Evolutionary conservation across 345 rosid genomes (phyloP), one percentile per base, ranked within the genome.

Genomic region (Iberis pinnata): DNA sequence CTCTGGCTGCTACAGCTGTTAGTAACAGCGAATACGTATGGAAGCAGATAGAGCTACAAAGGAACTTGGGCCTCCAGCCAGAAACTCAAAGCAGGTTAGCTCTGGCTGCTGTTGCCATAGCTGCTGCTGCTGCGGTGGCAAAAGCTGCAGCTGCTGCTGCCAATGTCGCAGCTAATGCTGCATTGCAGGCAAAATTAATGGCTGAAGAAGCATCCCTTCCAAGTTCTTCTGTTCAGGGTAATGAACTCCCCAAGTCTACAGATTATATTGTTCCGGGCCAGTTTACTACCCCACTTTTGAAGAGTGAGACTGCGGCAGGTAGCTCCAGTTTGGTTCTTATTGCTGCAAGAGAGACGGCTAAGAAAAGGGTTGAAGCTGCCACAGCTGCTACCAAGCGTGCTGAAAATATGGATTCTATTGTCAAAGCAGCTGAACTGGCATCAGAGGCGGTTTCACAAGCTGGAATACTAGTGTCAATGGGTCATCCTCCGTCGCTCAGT

Each of bases 131-230:
- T 64, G 81, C 99, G 33, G 95, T 88, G 73, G 99, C 97, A 31
- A 88, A 80, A 67, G 97, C 95, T 9, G 99, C 99, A 43, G 92
- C 99, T 48, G 97, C 97, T 10, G 95, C 95, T 41, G 95, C 97
- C 52, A 83, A 75, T 70, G 95, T 93, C 37, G 97, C 99, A 56
- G 78, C 90, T 18, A 76, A 70, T 79, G 97, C 99, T 56, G 97
- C 99, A 38, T 63, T 93, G 61, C 99, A 88, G 75, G 92, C 94
- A 20, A 88, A 86, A 75, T 40, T 83, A 51, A 79, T 88, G 90
- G 95, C 95, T 66, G 95, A 93, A 60, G 99, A 86, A 76, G 88
- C 83, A 62, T 69, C 73, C 19, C 45, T 55, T 68, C 69, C 76
- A 37, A 65, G 67, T 60, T 44, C 48, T 58, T 60, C 59, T 59